Percentiles rank a stretch among this genome's conserved stretches.
Conservation (phyloP, 192 early-diverging fungal species). For the Obelidium mucronatum region DNA sequence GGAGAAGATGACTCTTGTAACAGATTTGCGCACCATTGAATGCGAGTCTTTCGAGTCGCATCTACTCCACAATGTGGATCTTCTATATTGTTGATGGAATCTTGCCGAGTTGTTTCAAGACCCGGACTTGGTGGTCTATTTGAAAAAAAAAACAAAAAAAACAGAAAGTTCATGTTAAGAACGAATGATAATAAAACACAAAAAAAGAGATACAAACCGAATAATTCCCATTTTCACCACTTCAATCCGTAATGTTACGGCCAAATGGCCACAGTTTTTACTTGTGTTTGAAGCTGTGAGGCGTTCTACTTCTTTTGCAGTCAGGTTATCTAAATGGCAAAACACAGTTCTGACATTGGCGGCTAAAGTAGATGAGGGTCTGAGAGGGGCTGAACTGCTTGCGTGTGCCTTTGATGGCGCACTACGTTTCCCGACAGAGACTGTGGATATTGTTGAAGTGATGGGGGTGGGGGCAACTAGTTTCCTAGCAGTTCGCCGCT, state of each 20-base stretch:
- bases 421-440: neutral
- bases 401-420: neutral
- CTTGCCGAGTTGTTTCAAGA: constrained; percentile 1
- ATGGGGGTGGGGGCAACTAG: neutral
- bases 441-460: neutral
- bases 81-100: neutral
- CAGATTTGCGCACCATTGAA: neutral
- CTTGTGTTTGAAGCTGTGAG: neutral
- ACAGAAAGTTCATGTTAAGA: neutral
- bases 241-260: neutral
- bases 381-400: neutral
- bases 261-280: neutral
- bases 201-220: too few relatives aligned
- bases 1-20: neutral
- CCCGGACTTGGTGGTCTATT: neutral
- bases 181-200: neutral
- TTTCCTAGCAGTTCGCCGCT: neutral
- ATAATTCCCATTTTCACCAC: neutral
- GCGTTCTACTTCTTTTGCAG: neutral
- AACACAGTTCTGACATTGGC: neutral
- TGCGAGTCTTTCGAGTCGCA: neutral
- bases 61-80: neutral
- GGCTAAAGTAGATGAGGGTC: neutral
- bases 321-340: neutral
- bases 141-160: too few relatives aligned